A percentile compares a stretch with the other conserved stretches of the same genome.
Evolutionary conservation across 2,329 filamentous ascomycete species (phyloP).

Genomic region (Diaporthe sp.): DNA sequence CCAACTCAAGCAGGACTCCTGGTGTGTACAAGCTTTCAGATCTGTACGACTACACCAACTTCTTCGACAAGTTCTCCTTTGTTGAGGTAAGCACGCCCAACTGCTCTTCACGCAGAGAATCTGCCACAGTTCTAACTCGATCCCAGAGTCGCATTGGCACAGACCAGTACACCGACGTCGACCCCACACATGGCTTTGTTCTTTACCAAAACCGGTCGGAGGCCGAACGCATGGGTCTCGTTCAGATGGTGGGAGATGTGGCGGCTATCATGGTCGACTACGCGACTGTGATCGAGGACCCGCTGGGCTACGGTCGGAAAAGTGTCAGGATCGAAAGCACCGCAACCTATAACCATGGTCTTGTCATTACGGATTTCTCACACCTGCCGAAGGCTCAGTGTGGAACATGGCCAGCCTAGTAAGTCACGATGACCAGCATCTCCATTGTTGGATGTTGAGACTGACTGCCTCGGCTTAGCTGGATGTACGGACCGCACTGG

Average conservation of each 20-base stretch:
- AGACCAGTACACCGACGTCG: conserved; percentile 46
- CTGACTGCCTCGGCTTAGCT: conserved; percentile 12
- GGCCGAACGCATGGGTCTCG: conserved; percentile 52
- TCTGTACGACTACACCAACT: conserved; percentile 57
- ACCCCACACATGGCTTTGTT: conserved; percentile 77
- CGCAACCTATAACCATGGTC: conserved; percentile 71
- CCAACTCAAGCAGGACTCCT: neutral
- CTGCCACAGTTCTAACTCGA: conserved; percentile 15
- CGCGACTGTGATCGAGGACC: conserved; percentile 39
- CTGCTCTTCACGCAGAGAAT: too few relatives aligned
- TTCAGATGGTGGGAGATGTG: conserved; percentile 48
- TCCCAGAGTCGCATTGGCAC: conserved; percentile 35
- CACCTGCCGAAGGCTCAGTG: conserved; percentile 77
- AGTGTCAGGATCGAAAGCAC: conserved; percentile 77
- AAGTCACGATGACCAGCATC: conserved; percentile 43
- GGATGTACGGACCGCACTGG: conserved; percentile 30
- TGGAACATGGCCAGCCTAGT: conserved; percentile 80
- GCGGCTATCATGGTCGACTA: conserved; percentile 57
- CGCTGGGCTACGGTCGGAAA: conserved; percentile 50
- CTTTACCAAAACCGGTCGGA: conserved; percentile 58
- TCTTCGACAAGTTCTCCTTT: conserved; percentile 62
- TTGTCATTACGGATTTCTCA: conserved; percentile 77
- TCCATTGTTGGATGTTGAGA: neutral
- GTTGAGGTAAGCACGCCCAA: conserved; percentile 47
- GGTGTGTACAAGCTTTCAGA: conserved; percentile 52